Evolutionary conservation across 2,329 filamentous ascomycete genomes (phyloP).

Genomic region (Aspergillus sp.): DNA sequence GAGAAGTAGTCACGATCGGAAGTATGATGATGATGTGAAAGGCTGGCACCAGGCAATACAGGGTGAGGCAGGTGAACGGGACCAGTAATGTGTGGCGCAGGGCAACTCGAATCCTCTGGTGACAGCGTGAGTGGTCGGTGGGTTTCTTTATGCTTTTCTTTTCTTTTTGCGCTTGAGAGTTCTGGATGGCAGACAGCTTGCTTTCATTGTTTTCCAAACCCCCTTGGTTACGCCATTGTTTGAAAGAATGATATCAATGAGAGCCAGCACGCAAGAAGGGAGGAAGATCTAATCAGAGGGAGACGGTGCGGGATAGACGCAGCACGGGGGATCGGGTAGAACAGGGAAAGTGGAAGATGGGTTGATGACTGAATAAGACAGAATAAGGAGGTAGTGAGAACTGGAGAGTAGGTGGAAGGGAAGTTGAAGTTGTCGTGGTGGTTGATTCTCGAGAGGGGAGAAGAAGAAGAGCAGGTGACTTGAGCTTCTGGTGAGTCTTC

Average conservation of each 20-base stretch:
- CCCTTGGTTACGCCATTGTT: constrained; percentile 26
- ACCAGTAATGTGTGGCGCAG: background rate
- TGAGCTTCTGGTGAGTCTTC: background rate
- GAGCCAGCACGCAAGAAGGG: constrained; percentile 13
- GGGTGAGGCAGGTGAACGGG: constrained; percentile 1
- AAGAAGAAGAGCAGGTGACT: constrained; percentile 7
- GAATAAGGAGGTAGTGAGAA: background rate
- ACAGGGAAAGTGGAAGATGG: constrained; percentile 6
- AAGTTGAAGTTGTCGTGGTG: background rate
- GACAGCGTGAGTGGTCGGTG: background rate
- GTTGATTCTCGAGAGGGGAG: background rate
- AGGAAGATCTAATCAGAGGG: background rate
- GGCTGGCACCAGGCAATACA: background rate
- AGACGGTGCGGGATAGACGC: background rate
- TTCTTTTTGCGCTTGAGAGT: constrained; percentile 22
- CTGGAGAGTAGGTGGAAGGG: background rate
- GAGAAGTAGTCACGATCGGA: background rate
- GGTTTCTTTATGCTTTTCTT: constrained; percentile 16
- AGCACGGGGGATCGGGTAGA: constrained; percentile 4
- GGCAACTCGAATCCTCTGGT: background rate
- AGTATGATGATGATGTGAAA: background rate
- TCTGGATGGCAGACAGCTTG: constrained; percentile 17
- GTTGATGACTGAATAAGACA: background rate
- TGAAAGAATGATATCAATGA: constrained; percentile 20
- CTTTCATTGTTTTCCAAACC: constrained; percentile 21